A percentile compares a stretch with the other conserved stretches of the same genome.
Conservation (phyloP, 2,329 filamentous ascomycete species). For the Whalleya microplaca region DNA sequence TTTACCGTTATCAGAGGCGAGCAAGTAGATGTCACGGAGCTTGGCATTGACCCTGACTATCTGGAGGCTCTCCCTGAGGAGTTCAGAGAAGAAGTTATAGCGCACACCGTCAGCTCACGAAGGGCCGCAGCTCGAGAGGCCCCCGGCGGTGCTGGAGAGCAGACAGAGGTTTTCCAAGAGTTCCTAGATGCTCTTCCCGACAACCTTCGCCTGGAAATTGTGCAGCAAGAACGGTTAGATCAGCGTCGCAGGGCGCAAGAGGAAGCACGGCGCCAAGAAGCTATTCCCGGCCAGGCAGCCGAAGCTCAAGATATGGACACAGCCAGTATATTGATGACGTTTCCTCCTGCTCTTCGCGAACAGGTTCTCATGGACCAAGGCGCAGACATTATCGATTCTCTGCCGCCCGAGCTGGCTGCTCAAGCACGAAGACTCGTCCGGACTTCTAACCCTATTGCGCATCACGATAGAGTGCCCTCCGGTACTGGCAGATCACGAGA, state of each 20-base stretch:
- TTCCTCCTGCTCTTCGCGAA: slow-evolving; percentile 82
- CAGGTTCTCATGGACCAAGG: slow-evolving; percentile 91
- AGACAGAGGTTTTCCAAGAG: slow-evolving; percentile 85
- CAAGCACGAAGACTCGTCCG: slow-evolving; percentile 75
- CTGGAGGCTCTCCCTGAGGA: slow-evolving; percentile 97
- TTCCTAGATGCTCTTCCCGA: slow-evolving; percentile 92
- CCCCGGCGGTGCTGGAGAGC: slow-evolving; percentile 70
- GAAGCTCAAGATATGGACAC: slow-evolving; percentile 77
- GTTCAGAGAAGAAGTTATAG: slow-evolving; percentile 92
- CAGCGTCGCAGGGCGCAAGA: slow-evolving; percentile 87
- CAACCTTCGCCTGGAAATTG: slow-evolving; percentile 86
- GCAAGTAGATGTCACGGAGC: slow-evolving; percentile 88
- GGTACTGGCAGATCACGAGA: slow-evolving; percentile 31
- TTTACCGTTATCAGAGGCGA: slow-evolving; percentile 84
- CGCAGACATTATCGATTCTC: slow-evolving; percentile 79
- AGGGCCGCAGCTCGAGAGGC: slow-evolving; percentile 75
- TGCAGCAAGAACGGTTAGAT: slow-evolving; percentile 87
- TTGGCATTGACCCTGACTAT: slow-evolving; percentile 94
- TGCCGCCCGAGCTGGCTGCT: slow-evolving; percentile 83
- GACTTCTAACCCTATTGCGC: slow-evolving; percentile 38
- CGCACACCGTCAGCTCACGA: slow-evolving; percentile 82
- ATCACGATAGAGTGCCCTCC: slow-evolving; percentile 49
- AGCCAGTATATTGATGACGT: slow-evolving; percentile 87
- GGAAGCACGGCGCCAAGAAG: slow-evolving; percentile 71
- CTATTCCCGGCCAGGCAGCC: slow-evolving; percentile 56